Percentiles rank a stretch among this genome's conserved stretches.
phyloP scores from a whole-genome alignment of 1,139 yeast genomes.

The Yamadazyma triangularis region DNA sequence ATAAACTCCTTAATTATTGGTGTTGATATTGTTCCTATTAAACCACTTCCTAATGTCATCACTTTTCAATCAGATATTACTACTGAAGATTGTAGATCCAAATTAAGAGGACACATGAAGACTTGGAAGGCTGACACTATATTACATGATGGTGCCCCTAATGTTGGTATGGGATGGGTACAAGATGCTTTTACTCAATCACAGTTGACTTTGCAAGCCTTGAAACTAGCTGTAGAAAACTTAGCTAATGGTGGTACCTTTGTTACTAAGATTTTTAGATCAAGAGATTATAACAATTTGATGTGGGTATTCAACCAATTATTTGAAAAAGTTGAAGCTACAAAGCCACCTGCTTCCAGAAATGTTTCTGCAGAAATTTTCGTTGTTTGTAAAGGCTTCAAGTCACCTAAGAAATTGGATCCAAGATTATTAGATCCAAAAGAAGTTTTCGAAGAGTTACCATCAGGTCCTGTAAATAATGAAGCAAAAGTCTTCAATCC shows the following conservation, averaged over 20 bases:
- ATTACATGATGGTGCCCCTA: conserved; percentile 99
- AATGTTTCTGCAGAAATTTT: conserved; percentile 98
- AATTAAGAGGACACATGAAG: conserved; percentile 90
- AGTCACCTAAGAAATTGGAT: conserved; percentile 93
- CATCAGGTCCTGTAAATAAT: conserved; percentile 71
- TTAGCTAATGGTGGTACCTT: conserved; percentile 92
- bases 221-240: conserved; percentile 93
- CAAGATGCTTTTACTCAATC: conserved; percentile 99
- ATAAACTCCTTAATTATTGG: conserved; percentile 91
- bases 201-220: conserved; percentile 87
- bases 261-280: conserved; percentile 93
- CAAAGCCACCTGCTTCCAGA: conserved; percentile 98
- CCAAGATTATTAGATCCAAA: conserved; percentile 88
- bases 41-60: conserved; percentile 87
- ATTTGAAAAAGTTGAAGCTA: conserved; percentile 95
- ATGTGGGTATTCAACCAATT: conserved; percentile 97
- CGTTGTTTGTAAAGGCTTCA: conserved; percentile 92
- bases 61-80: conserved; percentile 97
- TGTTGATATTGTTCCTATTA: conserved; percentile 96
- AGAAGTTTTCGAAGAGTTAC: conserved; percentile 90
- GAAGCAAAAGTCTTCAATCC: conserved; percentile 95
- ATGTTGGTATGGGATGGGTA: conserved; percentile 98
- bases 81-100: conserved; percentile 95
- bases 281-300: conserved; percentile 93
- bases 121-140: conserved; percentile 99